Conservation (phyloP, 1,284 basidiomycete species). For the Cystobasidium slooffiae region DNA sequence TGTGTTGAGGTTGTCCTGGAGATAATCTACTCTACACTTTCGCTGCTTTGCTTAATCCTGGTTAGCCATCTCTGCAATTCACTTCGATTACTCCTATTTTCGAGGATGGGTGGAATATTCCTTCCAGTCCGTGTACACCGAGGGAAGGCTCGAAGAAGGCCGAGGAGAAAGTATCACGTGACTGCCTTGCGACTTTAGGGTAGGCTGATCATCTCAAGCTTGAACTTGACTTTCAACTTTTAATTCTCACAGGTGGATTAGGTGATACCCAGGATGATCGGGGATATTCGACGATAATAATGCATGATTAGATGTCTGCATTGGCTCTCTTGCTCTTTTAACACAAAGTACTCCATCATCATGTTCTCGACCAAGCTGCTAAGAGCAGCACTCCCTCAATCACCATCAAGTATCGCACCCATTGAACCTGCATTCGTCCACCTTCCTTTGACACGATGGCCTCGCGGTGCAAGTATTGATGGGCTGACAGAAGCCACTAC, state of each 20-base stretch:
- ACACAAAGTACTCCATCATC: neutral
- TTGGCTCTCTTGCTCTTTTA: neutral
- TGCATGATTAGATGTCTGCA: neutral
- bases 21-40: neutral
- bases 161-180: neutral
- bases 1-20: neutral
- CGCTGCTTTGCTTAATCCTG: neutral
- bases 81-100: neutral
- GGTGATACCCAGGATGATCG: neutral
- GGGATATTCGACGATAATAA: too few relatives aligned
- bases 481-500: conserved; percentile 15
- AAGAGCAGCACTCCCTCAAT: conserved; percentile 4
- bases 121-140: neutral
- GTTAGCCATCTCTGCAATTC: neutral
- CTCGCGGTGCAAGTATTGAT: neutral
- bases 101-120: neutral
- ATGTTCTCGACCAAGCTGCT: conserved; percentile 9
- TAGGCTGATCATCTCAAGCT: neutral
- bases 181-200: neutral
- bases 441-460: conserved; percentile 38
- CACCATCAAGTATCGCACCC: neutral
- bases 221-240: neutral
- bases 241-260: too few relatives aligned
- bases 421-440: conserved; percentile 33
- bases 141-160: conserved; percentile 22